A percentile compares a stretch with the other conserved stretches of the same genome.
These are phyloP conservation scores for Paramecium primaurelia DNA, from an alignment of 73 alveolate genomes.

Conservation along the genomic window DNA sequence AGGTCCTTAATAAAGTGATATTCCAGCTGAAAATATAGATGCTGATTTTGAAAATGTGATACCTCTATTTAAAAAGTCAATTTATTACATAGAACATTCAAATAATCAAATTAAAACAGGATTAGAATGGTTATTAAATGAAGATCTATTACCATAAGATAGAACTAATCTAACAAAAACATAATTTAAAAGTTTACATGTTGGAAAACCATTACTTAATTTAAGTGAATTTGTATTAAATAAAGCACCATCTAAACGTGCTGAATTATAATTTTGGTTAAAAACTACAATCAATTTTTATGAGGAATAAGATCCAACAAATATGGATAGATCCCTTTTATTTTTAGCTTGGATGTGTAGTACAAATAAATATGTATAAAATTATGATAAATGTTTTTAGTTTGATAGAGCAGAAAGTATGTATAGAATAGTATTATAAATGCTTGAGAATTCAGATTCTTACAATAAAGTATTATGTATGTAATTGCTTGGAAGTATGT, in stretches of 20 bases:
- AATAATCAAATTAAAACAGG: conserved; percentile 8
- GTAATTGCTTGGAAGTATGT: not conserved
- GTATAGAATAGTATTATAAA: not conserved
- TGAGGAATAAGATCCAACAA: conserved; percentile 41
- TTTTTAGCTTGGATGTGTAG: conserved; percentile 45
- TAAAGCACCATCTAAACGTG: conserved; percentile 2
- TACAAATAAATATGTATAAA: conserved; percentile 6
- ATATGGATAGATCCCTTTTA: conserved; percentile 53
- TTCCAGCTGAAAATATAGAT: conserved; percentile 32
- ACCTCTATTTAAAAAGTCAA: conserved; percentile 43
- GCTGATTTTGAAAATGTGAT: conserved; percentile 49
- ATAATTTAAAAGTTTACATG: not conserved
- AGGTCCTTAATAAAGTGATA: not conserved
- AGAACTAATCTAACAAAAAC: not conserved
- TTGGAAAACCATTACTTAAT: conserved; percentile 50
- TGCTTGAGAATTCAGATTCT: not conserved
- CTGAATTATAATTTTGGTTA: conserved; percentile 52
- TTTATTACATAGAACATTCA: conserved; percentile 50
- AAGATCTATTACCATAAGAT: conserved; percentile 38
- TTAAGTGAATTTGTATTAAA: conserved; percentile 44
- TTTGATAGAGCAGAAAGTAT: not conserved
- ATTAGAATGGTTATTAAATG: conserved; percentile 21
- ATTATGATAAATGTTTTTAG: not conserved
- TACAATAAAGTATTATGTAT: not conserved
- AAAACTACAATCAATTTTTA: conserved; percentile 41